Conservation (phyloP, 164 flowering plant genomes). For the Platanus orientalis region DNA sequence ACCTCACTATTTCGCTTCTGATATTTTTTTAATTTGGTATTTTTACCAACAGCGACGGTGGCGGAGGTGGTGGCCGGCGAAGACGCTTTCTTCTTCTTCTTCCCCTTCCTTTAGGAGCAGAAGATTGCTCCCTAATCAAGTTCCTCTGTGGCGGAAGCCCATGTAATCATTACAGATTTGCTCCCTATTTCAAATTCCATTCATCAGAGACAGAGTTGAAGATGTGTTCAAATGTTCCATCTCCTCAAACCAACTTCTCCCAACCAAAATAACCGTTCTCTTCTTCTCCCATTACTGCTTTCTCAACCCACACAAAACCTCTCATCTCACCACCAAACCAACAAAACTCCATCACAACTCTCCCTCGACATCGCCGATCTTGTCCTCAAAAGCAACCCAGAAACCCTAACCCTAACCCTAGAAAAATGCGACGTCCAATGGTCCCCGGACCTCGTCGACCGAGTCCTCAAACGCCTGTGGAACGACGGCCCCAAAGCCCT, state of each 20-base stretch:
- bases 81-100: too few relatives aligned
- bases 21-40: too few relatives aligned
- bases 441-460: constrained; percentile 56
- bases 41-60: too few relatives aligned
- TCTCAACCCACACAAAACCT: neutral
- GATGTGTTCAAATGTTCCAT: constrained; percentile 1
- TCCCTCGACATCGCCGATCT: constrained; percentile 29
- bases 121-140: too few relatives aligned
- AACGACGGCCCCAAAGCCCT: constrained; percentile 86
- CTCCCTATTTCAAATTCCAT: too few relatives aligned
- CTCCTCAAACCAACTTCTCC: neutral
- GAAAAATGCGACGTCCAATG: constrained; percentile 25
- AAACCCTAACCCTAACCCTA: constrained; percentile 29
- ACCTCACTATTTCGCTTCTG: too few relatives aligned
- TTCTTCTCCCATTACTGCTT: neutral
- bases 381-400: constrained; percentile 32
- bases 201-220: too few relatives aligned
- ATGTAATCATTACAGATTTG: too few relatives aligned
- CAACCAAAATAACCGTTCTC: neutral
- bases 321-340: constrained; percentile 9
- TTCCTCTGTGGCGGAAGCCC: too few relatives aligned
- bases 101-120: too few relatives aligned
- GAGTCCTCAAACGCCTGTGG: constrained; percentile 74
- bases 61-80: too few relatives aligned
- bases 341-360: constrained; percentile 20